Evolutionary conservation across 352 stramenopile genomes (phyloP).

Genomic region (Phytophthora niederhauseri): DNA sequence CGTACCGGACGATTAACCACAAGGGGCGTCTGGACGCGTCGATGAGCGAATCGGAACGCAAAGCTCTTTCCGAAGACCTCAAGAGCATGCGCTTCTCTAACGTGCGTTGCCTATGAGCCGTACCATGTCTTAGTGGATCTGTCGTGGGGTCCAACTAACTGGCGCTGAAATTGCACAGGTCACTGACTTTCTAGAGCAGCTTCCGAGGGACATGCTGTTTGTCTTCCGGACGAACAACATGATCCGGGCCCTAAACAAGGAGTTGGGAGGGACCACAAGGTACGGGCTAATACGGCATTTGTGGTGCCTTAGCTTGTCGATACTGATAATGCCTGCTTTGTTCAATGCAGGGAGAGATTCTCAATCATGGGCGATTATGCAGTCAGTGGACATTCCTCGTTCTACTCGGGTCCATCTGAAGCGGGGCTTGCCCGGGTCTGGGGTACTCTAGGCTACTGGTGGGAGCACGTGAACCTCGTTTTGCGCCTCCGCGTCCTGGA

Average conservation of each 20-base stretch:
- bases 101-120: conserved; percentile 34
- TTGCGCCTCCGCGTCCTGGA: conserved; percentile 68
- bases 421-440: conserved; percentile 15
- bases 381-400: conserved; percentile 61
- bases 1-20: conserved; percentile 78
- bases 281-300: conserved; percentile 17
- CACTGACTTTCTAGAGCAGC: conserved; percentile 81
- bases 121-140: not conserved
- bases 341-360: conserved; percentile 63
- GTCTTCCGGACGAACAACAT: conserved; percentile 93
- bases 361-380: conserved; percentile 78
- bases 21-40: conserved; percentile 59
- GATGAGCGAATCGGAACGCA: conserved; percentile 75
- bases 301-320: not conserved
- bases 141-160: not conserved
- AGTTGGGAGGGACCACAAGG: conserved; percentile 78
- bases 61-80: conserved; percentile 63
- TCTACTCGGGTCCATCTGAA: conserved; percentile 34
- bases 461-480: conserved; percentile 69
- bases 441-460: conserved; percentile 52
- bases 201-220: conserved; percentile 92
- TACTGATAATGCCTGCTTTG: conserved; percentile 2
- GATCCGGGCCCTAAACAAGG: conserved; percentile 90
- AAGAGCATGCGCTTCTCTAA: conserved; percentile 70
- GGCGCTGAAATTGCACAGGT: conserved; percentile 43